A percentile compares a stretch with the other conserved stretches of the same genome.
phyloP scores from a whole-genome alignment of 768 basidiomycete species.

The Lactarius pseudohatsudake region DNA sequence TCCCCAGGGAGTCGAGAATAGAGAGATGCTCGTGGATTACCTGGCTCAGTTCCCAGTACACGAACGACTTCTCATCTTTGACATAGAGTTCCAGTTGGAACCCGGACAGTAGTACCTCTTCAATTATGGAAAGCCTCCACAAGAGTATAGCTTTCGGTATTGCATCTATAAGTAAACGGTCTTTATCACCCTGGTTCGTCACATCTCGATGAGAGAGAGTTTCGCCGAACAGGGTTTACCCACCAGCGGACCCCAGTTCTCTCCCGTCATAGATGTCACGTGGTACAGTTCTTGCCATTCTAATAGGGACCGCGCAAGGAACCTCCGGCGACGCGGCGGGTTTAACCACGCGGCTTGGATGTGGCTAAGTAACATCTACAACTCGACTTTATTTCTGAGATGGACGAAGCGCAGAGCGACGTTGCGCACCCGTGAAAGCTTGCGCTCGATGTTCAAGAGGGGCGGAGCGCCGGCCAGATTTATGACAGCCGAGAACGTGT shows the following conservation, averaged over 20 bases:
- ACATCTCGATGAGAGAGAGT: background rate
- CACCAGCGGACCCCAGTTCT: constrained; percentile 29
- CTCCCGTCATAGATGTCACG: constrained; percentile 36
- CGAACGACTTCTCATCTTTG: constrained; percentile 63
- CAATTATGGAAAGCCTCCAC: constrained; percentile 60
- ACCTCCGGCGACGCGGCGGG: constrained; percentile 62
- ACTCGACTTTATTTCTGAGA: constrained; percentile 11
- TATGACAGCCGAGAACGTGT: constrained; percentile 43
- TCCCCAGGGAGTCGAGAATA: constrained; percentile 50
- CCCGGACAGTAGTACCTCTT: constrained; percentile 71
- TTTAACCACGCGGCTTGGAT: constrained; percentile 67
- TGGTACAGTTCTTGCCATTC: constrained; percentile 71
- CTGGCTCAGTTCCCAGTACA: constrained; percentile 70
- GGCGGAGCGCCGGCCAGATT: constrained; percentile 39
- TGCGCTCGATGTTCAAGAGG: constrained; percentile 43
- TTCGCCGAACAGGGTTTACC: constrained; percentile 13
- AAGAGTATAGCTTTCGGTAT: constrained; percentile 50
- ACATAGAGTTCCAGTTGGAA: constrained; percentile 76
- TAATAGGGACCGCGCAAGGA: constrained; percentile 59
- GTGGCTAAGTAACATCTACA: constrained; percentile 57
- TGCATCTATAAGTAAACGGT: constrained; percentile 17
- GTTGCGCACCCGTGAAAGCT: constrained; percentile 38
- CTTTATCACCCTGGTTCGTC: constrained; percentile 25
- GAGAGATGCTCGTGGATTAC: constrained; percentile 58
- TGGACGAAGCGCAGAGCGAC: background rate